Percentiles rank a stretch among this genome's conserved stretches.
phyloP scores from a whole-genome alignment of 768 basidiomycete genomes.

The Podaxis mareebaensis region DNA sequence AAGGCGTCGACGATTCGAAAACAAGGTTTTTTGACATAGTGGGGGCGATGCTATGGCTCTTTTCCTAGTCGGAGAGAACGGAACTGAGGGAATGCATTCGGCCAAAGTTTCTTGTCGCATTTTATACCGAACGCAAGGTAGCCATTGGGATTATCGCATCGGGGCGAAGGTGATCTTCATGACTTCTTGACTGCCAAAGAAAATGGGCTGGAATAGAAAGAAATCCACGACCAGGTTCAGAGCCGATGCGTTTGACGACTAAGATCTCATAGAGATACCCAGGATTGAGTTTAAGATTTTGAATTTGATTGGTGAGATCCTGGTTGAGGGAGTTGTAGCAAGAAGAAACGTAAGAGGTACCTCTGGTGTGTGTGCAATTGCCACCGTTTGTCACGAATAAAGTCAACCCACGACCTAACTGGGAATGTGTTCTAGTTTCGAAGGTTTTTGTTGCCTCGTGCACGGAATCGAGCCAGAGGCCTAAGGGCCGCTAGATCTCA shows the following conservation, averaged over 20 bases:
- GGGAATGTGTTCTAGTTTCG: conserved; percentile 12
- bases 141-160: conserved; percentile 25
- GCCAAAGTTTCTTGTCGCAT: conserved; percentile 13
- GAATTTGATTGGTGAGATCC: conserved; percentile 10
- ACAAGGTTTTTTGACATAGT: conserved; percentile 1
- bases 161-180: conserved; percentile 28
- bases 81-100: neutral
- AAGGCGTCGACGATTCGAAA: neutral
- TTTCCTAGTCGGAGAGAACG: neutral
- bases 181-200: conserved; percentile 28
- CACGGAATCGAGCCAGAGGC: conserved; percentile 7
- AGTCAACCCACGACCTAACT: conserved; percentile 5
- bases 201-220: conserved; percentile 25
- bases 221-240: conserved; percentile 6
- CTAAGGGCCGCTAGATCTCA: conserved; percentile 1
- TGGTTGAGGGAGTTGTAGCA: neutral
- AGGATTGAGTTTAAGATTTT: conserved; percentile 15
- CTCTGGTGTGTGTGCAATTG: conserved; percentile 23
- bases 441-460: conserved; percentile 14
- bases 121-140: conserved; percentile 33
- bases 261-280: conserved; percentile 8
- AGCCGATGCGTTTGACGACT: neutral
- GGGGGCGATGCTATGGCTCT: neutral
- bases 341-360: conserved; percentile 10
- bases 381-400: conserved; percentile 25